Conservation (phyloP, 805 yeast species). For the Lipomyces spencermartinsiae region DNA sequence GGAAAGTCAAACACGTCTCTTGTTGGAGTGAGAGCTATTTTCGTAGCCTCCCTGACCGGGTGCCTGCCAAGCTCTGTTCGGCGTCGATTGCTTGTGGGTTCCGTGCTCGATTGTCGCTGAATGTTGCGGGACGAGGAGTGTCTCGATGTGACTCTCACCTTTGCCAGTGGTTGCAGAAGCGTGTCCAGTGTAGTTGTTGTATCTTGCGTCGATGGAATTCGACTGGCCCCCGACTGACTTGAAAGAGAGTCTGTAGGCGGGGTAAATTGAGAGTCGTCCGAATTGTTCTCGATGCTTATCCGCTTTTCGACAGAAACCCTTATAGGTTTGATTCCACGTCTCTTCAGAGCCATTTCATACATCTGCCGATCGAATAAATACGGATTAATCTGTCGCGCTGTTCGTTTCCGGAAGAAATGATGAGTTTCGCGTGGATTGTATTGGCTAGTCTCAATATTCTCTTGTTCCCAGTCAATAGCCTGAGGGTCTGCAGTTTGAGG, state of each 20-base stretch:
- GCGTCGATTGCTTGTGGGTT: background rate
- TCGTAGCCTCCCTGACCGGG: background rate
- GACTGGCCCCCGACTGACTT: conserved; percentile 3
- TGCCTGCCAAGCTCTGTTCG: background rate
- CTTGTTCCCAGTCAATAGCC: background rate
- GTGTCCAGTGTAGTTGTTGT: background rate
- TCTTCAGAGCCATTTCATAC: conserved; percentile 35
- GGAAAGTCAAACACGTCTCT: conserved; percentile 9
- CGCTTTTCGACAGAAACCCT: conserved; percentile 25
- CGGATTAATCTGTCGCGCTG: conserved; percentile 40
- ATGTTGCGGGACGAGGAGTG: background rate
- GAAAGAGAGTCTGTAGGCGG: conserved; percentile 16
- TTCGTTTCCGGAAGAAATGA: conserved; percentile 34
- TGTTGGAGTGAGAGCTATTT: background rate
- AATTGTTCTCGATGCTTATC: conserved; percentile 5
- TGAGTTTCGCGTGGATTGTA: background rate
- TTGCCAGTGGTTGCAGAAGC: background rate
- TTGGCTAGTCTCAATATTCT: background rate
- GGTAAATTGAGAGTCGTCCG: conserved; percentile 23
- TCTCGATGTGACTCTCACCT: background rate
- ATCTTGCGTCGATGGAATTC: conserved; percentile 1
- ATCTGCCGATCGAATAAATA: conserved; percentile 37
- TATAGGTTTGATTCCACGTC: conserved; percentile 39
- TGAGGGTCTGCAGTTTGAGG: background rate
- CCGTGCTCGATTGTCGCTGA: background rate